Evolutionary conservation across 73 alveolate genomes (phyloP).

Genomic region (Symbiodinium natans): DNA sequence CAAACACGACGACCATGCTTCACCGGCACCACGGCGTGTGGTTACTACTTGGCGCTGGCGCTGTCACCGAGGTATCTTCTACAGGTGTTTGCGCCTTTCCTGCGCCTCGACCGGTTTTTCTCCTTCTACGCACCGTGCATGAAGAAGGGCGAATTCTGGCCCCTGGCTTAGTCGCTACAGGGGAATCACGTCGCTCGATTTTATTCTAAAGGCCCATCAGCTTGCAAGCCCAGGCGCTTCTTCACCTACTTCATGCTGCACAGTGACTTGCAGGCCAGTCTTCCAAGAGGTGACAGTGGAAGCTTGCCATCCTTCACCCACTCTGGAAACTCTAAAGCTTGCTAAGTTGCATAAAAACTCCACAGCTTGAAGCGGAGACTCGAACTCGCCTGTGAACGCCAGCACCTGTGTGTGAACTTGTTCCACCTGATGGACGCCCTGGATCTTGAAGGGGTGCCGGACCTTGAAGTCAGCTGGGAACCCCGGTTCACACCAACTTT

Average conservation of each 20-base stretch:
- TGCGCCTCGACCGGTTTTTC: slow-evolving; percentile 82
- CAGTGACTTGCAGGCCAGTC: slow-evolving; percentile 67
- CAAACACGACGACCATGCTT: too few species aligned
- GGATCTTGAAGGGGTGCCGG: slow-evolving; percentile 87
- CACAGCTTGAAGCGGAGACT: neutral
- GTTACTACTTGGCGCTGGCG: too few species aligned
- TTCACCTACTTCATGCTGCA: slow-evolving; percentile 91
- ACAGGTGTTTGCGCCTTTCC: slow-evolving; percentile 80
- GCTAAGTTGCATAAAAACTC: too few species aligned
- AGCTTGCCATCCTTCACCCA: neutral
- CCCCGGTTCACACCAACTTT: neutral
- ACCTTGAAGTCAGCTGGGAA: slow-evolving; percentile 48
- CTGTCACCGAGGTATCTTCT: slow-evolving; percentile 71
- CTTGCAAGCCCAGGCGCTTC: slow-evolving; percentile 39
- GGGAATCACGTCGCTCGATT: too few species aligned
- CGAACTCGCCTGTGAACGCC: neutral
- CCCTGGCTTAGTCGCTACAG: neutral
- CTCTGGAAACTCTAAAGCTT: too few species aligned
- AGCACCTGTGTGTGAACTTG: slow-evolving; percentile 89
- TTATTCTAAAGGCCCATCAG: too few species aligned
- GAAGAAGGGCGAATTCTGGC: slow-evolving; percentile 93
- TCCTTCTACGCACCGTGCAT: slow-evolving; percentile 88
- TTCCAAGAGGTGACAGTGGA: too few species aligned
- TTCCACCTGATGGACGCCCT: slow-evolving; percentile 89
- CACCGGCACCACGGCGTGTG: too few species aligned